phyloP scores from a whole-genome alignment of 495 filamentous ascomycete species.

The Neurospora sublineolata region DNA sequence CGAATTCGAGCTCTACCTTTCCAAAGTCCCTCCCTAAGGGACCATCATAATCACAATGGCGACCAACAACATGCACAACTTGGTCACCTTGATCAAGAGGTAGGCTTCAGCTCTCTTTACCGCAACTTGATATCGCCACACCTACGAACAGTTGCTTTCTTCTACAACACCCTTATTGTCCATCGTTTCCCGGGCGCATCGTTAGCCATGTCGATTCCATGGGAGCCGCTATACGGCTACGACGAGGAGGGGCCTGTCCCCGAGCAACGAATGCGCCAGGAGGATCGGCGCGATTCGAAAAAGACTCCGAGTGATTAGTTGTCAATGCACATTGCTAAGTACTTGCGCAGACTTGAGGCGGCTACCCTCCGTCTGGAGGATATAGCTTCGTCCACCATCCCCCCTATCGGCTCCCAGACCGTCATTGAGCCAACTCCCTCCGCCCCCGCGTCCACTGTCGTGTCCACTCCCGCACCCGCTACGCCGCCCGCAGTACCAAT shows the following conservation, averaged over 20 bases:
- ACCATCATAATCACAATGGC: constrained; percentile 31
- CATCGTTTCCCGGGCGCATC: neutral
- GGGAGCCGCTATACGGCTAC: neutral
- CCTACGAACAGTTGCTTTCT: neutral
- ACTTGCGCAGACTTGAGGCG: constrained; percentile 76
- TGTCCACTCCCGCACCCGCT: constrained; percentile 24
- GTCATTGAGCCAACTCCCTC: constrained; percentile 13
- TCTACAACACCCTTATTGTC: neutral
- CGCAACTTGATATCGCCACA: neutral
- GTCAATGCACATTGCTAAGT: constrained; percentile 11
- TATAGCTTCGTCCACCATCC: constrained; percentile 64
- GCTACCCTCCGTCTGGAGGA: constrained; percentile 94
- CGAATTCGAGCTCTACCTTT: neutral
- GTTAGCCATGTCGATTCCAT: neutral
- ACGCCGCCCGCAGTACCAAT: constrained; percentile 43
- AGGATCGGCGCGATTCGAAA: neutral
- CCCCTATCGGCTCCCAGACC: constrained; percentile 19
- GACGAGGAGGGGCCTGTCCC: neutral
- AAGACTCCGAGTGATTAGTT: neutral
- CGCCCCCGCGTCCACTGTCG: constrained; percentile 11
- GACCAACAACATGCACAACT: constrained; percentile 76
- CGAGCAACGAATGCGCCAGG: neutral
- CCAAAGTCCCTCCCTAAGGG: neutral
- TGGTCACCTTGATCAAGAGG: constrained; percentile 97
- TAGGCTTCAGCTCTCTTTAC: constrained; percentile 30